Conservation (phyloP, 345 rosid genomes). For the Hibiscus tridactylites region DNA sequence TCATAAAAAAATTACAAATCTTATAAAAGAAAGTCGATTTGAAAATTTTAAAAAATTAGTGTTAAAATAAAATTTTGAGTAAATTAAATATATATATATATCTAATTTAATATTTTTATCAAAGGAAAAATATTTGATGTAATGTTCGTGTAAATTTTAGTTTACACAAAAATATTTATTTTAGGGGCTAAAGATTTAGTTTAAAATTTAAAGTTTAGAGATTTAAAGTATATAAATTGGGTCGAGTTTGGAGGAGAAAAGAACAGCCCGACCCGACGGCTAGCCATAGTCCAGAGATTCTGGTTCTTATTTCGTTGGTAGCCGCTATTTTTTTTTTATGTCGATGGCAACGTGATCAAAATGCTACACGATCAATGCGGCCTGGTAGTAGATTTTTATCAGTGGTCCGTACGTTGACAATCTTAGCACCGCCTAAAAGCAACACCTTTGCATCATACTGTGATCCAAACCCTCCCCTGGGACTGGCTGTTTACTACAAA, state of each 20-base stretch:
- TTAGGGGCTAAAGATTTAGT: no score
- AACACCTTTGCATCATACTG: conserved; percentile 15
- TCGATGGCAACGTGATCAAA: neutral
- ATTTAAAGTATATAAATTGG: no score
- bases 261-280: neutral
- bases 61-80: no score
- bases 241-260: neutral
- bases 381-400: conserved; percentile 16
- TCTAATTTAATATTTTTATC: no score
- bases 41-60: no score
- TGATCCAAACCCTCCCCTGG: conserved; percentile 19
- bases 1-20: no score
- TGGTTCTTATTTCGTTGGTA: neutral
- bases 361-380: conserved; percentile 25
- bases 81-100: no score
- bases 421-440: conserved; percentile 14
- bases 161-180: no score
- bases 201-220: no score
- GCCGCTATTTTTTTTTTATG: neutral
- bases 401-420: conserved; percentile 25
- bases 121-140: no score
- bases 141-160: no score
- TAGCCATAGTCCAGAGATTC: neutral
- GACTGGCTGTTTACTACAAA: conserved; percentile 21
- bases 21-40: no score